Percentiles rank a stretch among this genome's conserved stretches.
phyloP scores from a whole-genome alignment of 2,329 filamentous ascomycete genomes.

The Amylocarpus encephaloides region DNA sequence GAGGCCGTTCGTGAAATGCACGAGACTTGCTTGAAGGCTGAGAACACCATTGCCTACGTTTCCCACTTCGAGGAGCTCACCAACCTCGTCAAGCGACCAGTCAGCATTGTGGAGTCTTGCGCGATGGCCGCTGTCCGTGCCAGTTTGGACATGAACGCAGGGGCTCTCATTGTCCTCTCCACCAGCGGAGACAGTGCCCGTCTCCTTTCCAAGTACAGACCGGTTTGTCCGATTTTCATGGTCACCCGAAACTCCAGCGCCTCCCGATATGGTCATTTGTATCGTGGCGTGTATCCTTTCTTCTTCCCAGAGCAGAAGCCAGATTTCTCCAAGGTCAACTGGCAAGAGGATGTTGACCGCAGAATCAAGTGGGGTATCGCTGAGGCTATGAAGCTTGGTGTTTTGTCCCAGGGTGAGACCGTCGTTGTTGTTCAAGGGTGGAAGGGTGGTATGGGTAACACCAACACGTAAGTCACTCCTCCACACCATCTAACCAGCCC shows the following conservation, averaged over 20 bases:
- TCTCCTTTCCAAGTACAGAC: conserved; percentile 95
- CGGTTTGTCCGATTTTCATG: conserved; percentile 99
- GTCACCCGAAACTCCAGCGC: conserved; percentile 82
- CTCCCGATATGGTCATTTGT: conserved; percentile 86
- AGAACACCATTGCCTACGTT: conserved; percentile 96
- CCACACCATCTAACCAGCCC: background rate
- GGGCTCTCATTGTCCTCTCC: conserved; percentile 91
- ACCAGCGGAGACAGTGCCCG: conserved; percentile 94
- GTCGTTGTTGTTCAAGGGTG: conserved; percentile 84
- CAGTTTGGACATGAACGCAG: conserved; percentile 91
- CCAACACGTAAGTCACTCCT: conserved; percentile 55
- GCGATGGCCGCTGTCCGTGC: conserved; percentile 96
- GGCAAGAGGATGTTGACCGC: conserved; percentile 98
- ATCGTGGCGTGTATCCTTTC: conserved; percentile 98
- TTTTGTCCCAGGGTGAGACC: conserved; percentile 65
- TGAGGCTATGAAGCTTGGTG: conserved; percentile 75
- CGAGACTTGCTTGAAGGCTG: conserved; percentile 91
- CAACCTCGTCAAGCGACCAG: conserved; percentile 73
- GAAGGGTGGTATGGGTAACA: conserved; percentile 88
- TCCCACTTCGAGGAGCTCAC: conserved; percentile 94
- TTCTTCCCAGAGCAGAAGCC: conserved; percentile 88
- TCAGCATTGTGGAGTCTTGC: conserved; percentile 85
- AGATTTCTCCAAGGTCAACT: conserved; percentile 86
- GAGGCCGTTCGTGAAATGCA: conserved; percentile 97
- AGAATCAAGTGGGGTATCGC: conserved; percentile 96